Base-by-base conservation (phyloP, 1,139 yeast genomes). In the Candida tetrigidarum region DNA sequence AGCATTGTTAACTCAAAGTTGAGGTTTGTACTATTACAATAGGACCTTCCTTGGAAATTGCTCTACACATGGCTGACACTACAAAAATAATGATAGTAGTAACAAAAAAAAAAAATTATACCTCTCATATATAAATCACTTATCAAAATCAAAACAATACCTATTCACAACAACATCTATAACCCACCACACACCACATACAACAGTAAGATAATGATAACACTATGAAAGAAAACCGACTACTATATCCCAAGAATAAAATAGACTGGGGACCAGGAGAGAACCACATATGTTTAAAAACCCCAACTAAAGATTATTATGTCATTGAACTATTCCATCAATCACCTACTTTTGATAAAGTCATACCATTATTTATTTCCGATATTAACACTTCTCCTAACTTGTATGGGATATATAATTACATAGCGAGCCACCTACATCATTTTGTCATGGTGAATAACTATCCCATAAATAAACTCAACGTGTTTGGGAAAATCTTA, bases 311-410 rank as follows among this genome's bases (percentile, higher is more conserved):
- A 28, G 41, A 46, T 12, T 57, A 44, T 43, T 57, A 56, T 38
- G 53, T 51, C 5, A 57, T 58, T 5, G 58, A 56, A 43, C 30
- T 57, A 27, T 58, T 57, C 42, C 54, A 50, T 37, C 39, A 37
- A 30, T 46, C 60, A 14, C 50, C 50, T n/a, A 55, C 56, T 3
- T 51, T 43, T 20, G 50, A 44, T 20, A 39, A 27, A 9, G 20
- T 30, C 6, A 42, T 49, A 1, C 60, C 61, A 2, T 23, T 58
- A 25, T 49, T 58, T 16, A 54, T 57, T 20, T 44, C 44, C 6
- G 62, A 58, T 44, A 46, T 57, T 2, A 46, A 46, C 14, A 28
- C 38, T 8, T 43, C 52, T 10, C 43, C 38, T 14, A 32, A 46
- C 7, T 41, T 53, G 4, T 42, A 42, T 14, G 41, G 36, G 9